These are phyloP conservation scores for Globisporangium nunn DNA, from an alignment of 352 stramenopile genomes.

Conservation along the genomic window DNA sequence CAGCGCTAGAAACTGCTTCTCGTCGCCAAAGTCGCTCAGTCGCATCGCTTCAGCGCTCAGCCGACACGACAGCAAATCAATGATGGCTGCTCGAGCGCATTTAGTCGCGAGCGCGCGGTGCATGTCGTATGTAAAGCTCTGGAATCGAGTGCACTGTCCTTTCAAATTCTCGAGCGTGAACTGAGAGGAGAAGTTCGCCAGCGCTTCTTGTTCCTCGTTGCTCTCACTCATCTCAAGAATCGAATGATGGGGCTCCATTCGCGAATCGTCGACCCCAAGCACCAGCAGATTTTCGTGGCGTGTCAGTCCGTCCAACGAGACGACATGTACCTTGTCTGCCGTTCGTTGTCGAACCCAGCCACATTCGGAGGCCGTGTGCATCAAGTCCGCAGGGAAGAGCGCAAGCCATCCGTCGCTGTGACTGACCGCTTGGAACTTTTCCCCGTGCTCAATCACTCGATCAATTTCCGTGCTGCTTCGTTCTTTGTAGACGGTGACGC, in stretches of 20 bases:
- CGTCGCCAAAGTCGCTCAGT: constrained; percentile 27
- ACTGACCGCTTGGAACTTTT: constrained; percentile 14
- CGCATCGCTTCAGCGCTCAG: constrained; percentile 7
- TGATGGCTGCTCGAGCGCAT: constrained; percentile 34
- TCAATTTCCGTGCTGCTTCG: constrained; percentile 12
- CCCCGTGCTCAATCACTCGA: constrained; percentile 13
- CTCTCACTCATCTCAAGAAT: constrained; percentile 52
- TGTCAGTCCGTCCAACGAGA: constrained; percentile 7
- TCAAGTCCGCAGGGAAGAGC: constrained; percentile 4
- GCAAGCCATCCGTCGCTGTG: constrained; percentile 27
- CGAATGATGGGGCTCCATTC: constrained; percentile 22
- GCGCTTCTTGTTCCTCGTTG: constrained; percentile 44
- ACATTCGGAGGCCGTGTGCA: background rate
- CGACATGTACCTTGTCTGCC: constrained; percentile 29
- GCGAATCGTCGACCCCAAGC: constrained; percentile 47
- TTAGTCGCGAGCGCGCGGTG: constrained; percentile 58
- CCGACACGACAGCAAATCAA: constrained; percentile 26
- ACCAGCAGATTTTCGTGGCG: constrained; percentile 53
- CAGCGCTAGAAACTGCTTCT: constrained; percentile 35
- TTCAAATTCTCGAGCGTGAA: constrained; percentile 61
- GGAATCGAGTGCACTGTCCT: constrained; percentile 44
- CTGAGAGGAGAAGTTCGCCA: constrained; percentile 56
- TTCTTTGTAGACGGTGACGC: constrained; percentile 20
- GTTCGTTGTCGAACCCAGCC: constrained; percentile 45
- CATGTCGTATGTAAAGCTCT: constrained; percentile 55